A percentile compares a stretch with the other conserved stretches of the same genome.
Evolutionary conservation across 345 rosid species (phyloP).

Genomic region (Hypericum perforatum): DNA sequence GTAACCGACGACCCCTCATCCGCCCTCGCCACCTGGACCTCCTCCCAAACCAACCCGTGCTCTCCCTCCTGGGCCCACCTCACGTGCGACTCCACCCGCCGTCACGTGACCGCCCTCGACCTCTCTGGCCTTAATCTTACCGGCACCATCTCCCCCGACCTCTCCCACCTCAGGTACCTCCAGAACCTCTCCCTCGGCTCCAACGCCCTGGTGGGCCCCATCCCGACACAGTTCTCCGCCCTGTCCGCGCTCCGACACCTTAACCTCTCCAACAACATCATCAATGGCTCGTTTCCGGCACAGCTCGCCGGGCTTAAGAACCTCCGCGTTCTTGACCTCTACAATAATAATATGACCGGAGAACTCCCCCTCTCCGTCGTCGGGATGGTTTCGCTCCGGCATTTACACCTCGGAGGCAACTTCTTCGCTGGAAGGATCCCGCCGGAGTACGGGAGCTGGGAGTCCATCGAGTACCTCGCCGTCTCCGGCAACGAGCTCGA

Average conservation of each 20-base stretch:
- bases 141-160: constrained; percentile 29
- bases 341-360: constrained; percentile 26
- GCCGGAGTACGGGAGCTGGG: constrained; percentile 32
- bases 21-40: constrained; percentile 32
- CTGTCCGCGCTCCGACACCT: constrained; percentile 23
- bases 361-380: constrained; percentile 30
- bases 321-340: constrained; percentile 21
- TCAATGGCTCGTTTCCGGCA: constrained; percentile 31
- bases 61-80: constrained; percentile 28
- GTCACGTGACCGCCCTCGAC: constrained; percentile 23
- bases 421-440: constrained; percentile 36
- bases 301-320: constrained; percentile 27
- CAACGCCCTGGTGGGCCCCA: constrained; percentile 31
- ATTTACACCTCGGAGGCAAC: constrained; percentile 37
- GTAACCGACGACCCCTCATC: constrained; percentile 23
- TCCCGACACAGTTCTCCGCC: constrained; percentile 35
- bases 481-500: constrained; percentile 34
- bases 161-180: constrained; percentile 42
- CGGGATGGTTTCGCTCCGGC: constrained; percentile 33
- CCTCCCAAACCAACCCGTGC: constrained; percentile 26
- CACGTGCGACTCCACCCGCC: constrained; percentile 21
- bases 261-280: constrained; percentile 24
- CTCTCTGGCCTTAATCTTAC: constrained; percentile 17
- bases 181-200: constrained; percentile 16
- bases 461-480: constrained; percentile 13